Percentiles rank a stretch among this genome's conserved stretches.
Evolutionary conservation across 208 protist species (phyloP).

Genomic region (Leishmania braziliensis): DNA sequence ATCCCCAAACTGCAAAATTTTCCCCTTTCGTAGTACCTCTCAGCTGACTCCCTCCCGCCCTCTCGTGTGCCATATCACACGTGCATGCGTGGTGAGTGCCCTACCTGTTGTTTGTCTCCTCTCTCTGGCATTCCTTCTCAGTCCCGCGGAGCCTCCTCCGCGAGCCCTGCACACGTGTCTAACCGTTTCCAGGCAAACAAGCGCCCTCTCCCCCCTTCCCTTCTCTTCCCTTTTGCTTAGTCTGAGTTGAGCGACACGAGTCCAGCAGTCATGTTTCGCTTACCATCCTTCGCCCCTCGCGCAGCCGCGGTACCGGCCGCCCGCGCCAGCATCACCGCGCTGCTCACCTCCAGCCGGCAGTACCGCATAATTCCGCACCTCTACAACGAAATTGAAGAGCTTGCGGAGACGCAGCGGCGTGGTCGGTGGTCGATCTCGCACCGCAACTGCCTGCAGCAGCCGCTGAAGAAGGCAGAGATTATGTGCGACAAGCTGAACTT

Average conservation of each 20-base stretch:
- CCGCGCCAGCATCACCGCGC: not conserved
- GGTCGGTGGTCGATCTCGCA: constrained; percentile 87
- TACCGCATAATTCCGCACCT: constrained; percentile 90
- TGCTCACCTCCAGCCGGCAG: constrained; percentile 21
- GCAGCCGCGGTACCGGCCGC: not conserved
- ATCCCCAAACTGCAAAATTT: not conserved
- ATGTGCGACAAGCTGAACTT: constrained; percentile 90
- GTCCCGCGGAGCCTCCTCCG: not conserved
- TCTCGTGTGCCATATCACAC: not conserved
- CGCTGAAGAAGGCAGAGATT: constrained; percentile 84
- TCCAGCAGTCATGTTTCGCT: constrained; percentile 34
- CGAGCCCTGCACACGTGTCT: not conserved
- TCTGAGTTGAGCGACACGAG: not conserved
- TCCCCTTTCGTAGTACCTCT: not conserved
- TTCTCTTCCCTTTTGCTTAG: not conserved
- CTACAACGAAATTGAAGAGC: constrained; percentile 87
- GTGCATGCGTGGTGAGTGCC: not conserved
- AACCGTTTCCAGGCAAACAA: not conserved
- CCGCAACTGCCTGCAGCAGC: constrained; percentile 83
- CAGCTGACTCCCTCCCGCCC: not conserved
- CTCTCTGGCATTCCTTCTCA: not conserved
- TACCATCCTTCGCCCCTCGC: not conserved
- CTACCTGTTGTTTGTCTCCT: not conserved
- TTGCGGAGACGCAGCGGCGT: constrained; percentile 78
- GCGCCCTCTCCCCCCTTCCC: not conserved